phyloP scores from a whole-genome alignment of 2,329 filamentous ascomycete genomes.

The Arthrobotrys sinensis region DNA sequence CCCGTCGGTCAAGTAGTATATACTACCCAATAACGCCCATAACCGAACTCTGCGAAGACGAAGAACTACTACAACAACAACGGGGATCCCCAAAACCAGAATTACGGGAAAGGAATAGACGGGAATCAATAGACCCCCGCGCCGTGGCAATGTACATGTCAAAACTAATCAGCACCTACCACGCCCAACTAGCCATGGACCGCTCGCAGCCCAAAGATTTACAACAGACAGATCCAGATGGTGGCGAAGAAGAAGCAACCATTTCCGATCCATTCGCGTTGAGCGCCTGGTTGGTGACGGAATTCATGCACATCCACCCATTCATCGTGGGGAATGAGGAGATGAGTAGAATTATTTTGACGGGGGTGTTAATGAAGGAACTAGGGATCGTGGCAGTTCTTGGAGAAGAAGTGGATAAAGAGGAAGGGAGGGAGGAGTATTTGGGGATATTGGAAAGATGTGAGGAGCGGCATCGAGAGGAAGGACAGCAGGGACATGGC shows the following conservation, averaged over 20 bases:
- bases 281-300: constrained; percentile 28
- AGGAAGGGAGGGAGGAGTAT: constrained; percentile 35
- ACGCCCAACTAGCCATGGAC: constrained; percentile 37
- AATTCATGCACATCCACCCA: constrained; percentile 48
- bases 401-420: constrained; percentile 28
- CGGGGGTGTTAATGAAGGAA: constrained; percentile 47
- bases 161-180: constrained; percentile 39
- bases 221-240: not conserved
- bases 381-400: constrained; percentile 29
- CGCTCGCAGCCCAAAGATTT: not conserved
- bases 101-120: not conserved
- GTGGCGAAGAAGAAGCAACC: constrained; percentile 19
- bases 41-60: constrained; percentile 17
- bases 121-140: constrained; percentile 42
- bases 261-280: constrained; percentile 49
- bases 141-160: constrained; percentile 47
- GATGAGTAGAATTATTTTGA: constrained; percentile 53
- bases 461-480: constrained; percentile 13
- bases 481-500: not conserved
- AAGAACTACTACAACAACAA: constrained; percentile 3
- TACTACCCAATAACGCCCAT: constrained; percentile 27
- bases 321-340: constrained; percentile 45
- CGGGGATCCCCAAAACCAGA: not conserved
- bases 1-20: not conserved
- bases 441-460: constrained; percentile 33